Evolutionary conservation across 495 filamentous ascomycete species (phyloP).

Genomic region (Xylaria cubensis): DNA sequence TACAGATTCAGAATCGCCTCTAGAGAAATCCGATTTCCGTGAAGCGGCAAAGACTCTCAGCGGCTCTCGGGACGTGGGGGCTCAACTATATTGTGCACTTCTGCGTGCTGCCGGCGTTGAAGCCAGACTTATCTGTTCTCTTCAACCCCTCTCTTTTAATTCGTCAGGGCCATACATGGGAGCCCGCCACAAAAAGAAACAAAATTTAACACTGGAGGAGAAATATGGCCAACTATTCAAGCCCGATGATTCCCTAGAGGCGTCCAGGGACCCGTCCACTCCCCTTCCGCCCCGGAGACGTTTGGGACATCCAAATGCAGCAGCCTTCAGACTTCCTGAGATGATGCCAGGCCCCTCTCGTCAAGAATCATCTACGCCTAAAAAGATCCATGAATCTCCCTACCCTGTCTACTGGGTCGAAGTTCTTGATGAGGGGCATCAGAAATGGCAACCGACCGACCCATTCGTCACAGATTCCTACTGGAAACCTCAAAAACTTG

Average conservation of each 20-base stretch:
- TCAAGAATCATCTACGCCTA: conserved; percentile 40
- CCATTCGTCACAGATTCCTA: conserved; percentile 80
- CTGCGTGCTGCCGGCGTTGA: conserved; percentile 79
- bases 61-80: conserved; percentile 88
- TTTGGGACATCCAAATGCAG: conserved; percentile 52
- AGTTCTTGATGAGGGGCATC: conserved; percentile 78
- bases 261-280: conserved; percentile 25
- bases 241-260: conserved; percentile 36
- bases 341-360: conserved; percentile 33
- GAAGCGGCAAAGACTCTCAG: conserved; percentile 66
- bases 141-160: conserved; percentile 80
- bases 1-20: conserved; percentile 56
- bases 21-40: conserved; percentile 73
- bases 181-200: conserved; percentile 51
- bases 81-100: conserved; percentile 87
- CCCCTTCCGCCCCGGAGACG: conserved; percentile 42
- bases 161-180: conserved; percentile 57
- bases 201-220: conserved; percentile 34
- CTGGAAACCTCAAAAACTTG: conserved; percentile 72
- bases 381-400: conserved; percentile 63
- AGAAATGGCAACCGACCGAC: conserved; percentile 92
- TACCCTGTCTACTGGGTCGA: conserved; percentile 95
- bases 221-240: conserved; percentile 44
- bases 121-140: conserved; percentile 88
- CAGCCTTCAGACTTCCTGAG: conserved; percentile 46